phyloP scores from a whole-genome alignment of 2,329 filamentous ascomycete genomes.

The Trichoderma afroharzianum region DNA sequence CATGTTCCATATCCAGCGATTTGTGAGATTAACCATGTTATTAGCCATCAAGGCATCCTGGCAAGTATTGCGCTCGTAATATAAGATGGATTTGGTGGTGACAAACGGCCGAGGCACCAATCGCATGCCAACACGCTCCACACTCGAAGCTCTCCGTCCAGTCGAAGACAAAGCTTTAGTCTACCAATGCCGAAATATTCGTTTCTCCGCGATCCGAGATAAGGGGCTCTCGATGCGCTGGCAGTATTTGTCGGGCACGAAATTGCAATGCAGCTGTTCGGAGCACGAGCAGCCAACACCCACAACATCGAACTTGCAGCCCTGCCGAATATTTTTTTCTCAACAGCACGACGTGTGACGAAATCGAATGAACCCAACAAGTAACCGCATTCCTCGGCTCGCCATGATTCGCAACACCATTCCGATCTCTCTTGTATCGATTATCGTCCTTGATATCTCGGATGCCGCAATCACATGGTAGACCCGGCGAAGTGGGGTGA shows the following conservation, averaged over 20 bases:
- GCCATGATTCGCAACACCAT: not conserved
- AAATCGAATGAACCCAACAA: not conserved
- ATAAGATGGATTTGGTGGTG: not conserved
- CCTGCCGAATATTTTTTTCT: not conserved
- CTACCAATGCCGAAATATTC: not conserved
- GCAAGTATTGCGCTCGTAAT: not conserved
- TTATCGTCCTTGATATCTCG: not conserved
- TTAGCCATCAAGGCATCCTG: not conserved
- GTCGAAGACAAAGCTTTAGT: not conserved
- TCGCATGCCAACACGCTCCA: not conserved
- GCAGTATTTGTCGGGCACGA: not conserved
- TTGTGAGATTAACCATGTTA: not conserved
- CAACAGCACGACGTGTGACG: not conserved
- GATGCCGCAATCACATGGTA: not conserved
- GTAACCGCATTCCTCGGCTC: not conserved
- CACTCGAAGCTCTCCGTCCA: not conserved
- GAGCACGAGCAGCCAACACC: not conserved
- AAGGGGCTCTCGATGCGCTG: not conserved
- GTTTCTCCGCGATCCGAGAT: not conserved
- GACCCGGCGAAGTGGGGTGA: conserved; percentile 14
- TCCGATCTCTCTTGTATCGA: not conserved
- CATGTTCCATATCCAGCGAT: not conserved
- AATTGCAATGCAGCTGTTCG: not conserved
- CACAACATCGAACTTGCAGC: not conserved
- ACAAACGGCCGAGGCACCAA: not conserved